Evolutionary conservation across 352 stramenopile species (phyloP).

Genomic region (Sclerospora graminicola): DNA sequence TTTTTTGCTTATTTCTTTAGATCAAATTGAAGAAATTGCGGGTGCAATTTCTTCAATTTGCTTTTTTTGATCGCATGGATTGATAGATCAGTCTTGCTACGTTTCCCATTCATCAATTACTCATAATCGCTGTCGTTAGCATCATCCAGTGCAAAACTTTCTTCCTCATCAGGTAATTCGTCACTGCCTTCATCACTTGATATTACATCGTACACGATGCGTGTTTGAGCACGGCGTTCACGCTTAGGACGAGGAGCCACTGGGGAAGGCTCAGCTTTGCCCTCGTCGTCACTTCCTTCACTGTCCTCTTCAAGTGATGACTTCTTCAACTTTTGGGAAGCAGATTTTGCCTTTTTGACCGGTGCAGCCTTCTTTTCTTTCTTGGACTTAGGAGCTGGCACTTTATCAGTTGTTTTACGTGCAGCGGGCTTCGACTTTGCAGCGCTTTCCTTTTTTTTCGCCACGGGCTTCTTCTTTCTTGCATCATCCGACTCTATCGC

Average conservation of each 20-base stretch:
- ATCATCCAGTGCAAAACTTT: slow-evolving; percentile 40
- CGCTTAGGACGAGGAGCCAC: slow-evolving; percentile 23
- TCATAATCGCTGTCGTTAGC: slow-evolving; percentile 58
- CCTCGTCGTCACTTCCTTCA: slow-evolving; percentile 16
- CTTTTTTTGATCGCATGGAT: background rate
- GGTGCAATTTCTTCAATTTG: background rate
- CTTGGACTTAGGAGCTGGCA: slow-evolving; percentile 15
- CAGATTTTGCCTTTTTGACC: slow-evolving; percentile 3
- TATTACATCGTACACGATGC: slow-evolving; percentile 41
- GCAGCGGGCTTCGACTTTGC: slow-evolving; percentile 26
- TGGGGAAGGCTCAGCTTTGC: slow-evolving; percentile 11
- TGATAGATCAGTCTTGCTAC: background rate
- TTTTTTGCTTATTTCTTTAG: too few species aligned
- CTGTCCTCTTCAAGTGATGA: slow-evolving; percentile 22
- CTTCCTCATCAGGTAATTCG: slow-evolving; percentile 22
- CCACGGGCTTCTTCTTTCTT: slow-evolving; percentile 31
- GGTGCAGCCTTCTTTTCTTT: slow-evolving; percentile 16
- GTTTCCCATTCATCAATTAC: slow-evolving; percentile 1
- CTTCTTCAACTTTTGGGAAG: slow-evolving; percentile 6
- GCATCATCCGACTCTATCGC: slow-evolving; percentile 33
- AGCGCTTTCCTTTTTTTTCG: background rate
- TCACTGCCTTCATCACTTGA: slow-evolving; percentile 49
- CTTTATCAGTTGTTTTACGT: slow-evolving; percentile 16
- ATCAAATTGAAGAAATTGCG: too few species aligned
- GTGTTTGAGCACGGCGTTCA: slow-evolving; percentile 25